Conservation (phyloP, 805 yeast genomes). For the Ogataea thermomethanolica region DNA sequence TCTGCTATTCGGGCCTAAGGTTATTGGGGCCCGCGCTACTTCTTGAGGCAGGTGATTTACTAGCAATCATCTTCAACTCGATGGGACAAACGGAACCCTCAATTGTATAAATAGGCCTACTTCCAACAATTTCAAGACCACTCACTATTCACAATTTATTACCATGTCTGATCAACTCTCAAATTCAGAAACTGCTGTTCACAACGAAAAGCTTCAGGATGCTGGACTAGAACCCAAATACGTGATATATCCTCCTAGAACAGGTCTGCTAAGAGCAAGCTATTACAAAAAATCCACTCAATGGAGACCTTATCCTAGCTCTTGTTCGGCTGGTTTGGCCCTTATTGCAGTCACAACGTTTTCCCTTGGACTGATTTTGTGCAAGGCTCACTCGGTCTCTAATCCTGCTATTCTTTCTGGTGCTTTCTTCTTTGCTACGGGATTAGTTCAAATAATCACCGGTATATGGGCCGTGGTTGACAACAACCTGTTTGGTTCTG, state of each 20-base stretch:
- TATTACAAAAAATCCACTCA: conserved; percentile 40
- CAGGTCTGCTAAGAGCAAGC: conserved; percentile 40
- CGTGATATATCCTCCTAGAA: conserved; percentile 38
- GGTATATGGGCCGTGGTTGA: conserved; percentile 50
- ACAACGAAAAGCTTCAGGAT: conserved; percentile 12
- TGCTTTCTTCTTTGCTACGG: conserved; percentile 45
- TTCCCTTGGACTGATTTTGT: conserved; percentile 41
- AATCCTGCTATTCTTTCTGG: conserved; percentile 42
- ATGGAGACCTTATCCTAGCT: conserved; percentile 44
- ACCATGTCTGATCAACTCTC: conserved; percentile 25
- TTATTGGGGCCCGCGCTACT: too few species aligned
- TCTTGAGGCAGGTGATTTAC: too few species aligned
- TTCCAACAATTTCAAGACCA: not conserved
- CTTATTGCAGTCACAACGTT: conserved; percentile 46
- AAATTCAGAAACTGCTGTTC: conserved; percentile 28
- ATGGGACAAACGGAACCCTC: not conserved
- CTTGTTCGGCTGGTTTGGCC: conserved; percentile 48
- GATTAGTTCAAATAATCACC: conserved; percentile 44
- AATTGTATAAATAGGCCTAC: conserved; percentile 3
- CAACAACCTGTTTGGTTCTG: conserved; percentile 50
- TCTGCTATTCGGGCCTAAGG: not conserved
- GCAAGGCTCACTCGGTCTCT: conserved; percentile 42
- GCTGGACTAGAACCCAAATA: conserved; percentile 14
- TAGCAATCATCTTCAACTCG: too few species aligned
- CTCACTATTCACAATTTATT: not conserved